These are phyloP conservation scores for Kitagawia praeruptora DNA, from an alignment of 129 eudicot genomes.

Conservation along the genomic window DNA sequence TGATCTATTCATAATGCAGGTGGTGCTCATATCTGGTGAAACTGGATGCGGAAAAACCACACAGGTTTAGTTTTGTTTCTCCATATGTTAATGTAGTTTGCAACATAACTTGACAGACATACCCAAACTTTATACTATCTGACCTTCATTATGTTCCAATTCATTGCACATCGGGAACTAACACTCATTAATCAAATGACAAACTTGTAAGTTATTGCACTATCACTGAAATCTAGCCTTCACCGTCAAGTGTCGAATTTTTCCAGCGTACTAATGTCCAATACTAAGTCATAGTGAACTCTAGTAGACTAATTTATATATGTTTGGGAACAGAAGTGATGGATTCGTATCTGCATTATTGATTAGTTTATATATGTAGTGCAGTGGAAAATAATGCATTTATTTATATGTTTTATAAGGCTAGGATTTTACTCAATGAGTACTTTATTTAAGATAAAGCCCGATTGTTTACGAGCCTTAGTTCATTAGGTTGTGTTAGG, in stretches of 20 bases:
- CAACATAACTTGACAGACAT: not conserved
- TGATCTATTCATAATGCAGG: conserved; percentile 32
- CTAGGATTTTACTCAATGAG: no score
- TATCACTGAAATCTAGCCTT: not conserved
- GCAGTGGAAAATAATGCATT: no score
- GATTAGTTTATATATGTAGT: no score
- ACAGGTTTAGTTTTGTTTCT: conserved; percentile 45
- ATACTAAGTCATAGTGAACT: not conserved
- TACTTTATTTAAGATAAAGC: no score
- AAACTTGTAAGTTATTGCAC: not conserved
- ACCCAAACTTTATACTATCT: not conserved
- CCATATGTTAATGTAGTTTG: not conserved
- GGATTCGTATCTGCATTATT: no score
- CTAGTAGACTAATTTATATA: not conserved
- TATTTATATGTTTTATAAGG: no score
- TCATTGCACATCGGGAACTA: not conserved
- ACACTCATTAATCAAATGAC: not conserved
- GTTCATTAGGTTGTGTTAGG: no score
- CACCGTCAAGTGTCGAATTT: not conserved
- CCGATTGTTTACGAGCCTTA: no score
- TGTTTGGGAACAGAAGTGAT: no score
- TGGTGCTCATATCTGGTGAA: conserved; percentile 92
- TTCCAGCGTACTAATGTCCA: not conserved
- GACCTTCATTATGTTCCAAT: not conserved
- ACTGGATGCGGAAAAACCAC: conserved; percentile 99